Evolutionary conservation across 2,329 filamentous ascomycete genomes (phyloP).

Genomic region (Blastomyces parvus): DNA sequence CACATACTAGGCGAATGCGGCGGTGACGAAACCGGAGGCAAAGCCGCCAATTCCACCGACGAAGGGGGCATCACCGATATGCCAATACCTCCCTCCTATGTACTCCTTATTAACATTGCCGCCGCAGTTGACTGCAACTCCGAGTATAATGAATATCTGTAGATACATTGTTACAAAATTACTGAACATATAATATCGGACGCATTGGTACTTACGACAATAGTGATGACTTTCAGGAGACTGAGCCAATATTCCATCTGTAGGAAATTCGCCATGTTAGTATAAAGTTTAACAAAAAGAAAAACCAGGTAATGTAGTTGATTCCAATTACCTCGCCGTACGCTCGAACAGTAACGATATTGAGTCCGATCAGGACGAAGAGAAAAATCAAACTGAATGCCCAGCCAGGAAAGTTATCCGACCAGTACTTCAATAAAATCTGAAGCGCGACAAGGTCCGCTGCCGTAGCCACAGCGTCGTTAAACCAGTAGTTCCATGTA

Average conservation of each 20-base stretch:
- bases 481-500: conserved; percentile 51
- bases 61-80: conserved; percentile 52
- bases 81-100: conserved; percentile 51
- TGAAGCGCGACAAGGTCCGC: conserved; percentile 52
- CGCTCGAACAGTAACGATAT: conserved; percentile 44
- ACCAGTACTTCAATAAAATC: conserved; percentile 53
- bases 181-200: conserved; percentile 16
- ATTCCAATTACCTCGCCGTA: conserved; percentile 43
- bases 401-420: conserved; percentile 53
- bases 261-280: conserved; percentile 5
- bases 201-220: conserved; percentile 27
- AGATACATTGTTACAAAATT: background rate
- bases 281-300: background rate
- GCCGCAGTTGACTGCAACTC: conserved; percentile 52
- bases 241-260: conserved; percentile 36
- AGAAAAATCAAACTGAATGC: conserved; percentile 55
- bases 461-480: conserved; percentile 53
- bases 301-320: background rate
- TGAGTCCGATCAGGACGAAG: conserved; percentile 45
- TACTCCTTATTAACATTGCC: conserved; percentile 47
- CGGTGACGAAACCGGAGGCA: conserved; percentile 54
- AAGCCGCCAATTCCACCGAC: conserved; percentile 57
- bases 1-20: conserved; percentile 48
- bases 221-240: conserved; percentile 35
- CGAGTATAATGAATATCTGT: conserved; percentile 53